Evolutionary conservation across 208 protist genomes (phyloP).

Genomic region (Porcisia hertigi): DNA sequence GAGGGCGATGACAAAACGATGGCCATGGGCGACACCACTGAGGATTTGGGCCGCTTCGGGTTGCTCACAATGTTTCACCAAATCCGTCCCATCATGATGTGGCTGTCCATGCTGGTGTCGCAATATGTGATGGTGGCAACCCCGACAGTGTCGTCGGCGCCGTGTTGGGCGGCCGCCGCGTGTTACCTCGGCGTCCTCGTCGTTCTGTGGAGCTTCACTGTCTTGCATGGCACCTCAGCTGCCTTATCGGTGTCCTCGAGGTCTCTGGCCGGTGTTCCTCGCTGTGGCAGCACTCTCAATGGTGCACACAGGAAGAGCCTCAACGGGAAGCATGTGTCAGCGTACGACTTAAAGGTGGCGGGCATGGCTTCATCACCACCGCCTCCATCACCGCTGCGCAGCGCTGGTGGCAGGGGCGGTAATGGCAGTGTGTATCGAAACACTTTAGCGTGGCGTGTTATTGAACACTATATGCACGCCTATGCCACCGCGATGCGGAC

Average conservation of each 20-base stretch:
- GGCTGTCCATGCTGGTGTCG: conserved; percentile 4
- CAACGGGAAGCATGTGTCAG: not conserved
- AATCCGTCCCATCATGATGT: conserved; percentile 13
- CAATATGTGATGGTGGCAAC: conserved; percentile 8
- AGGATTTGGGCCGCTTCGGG: not conserved
- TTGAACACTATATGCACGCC: not conserved
- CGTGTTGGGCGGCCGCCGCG: conserved; percentile 8
- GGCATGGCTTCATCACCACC: not conserved
- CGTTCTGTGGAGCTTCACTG: not conserved
- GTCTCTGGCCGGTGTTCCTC: too few relatives aligned
- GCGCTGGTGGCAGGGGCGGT: not conserved
- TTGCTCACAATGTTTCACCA: conserved; percentile 15
- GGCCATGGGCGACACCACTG: not conserved
- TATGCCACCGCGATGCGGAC: conserved; percentile 7
- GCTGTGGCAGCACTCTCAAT: not conserved
- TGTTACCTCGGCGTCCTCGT: conserved; percentile 11
- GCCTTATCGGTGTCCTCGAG: not conserved
- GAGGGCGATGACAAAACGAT: not conserved
- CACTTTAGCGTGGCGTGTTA: not conserved
- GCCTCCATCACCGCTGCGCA: not conserved
- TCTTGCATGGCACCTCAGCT: not conserved
- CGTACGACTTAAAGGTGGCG: not conserved
- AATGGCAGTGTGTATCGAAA: too few relatives aligned
- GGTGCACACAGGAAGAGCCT: not conserved
- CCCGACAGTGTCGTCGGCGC: conserved; percentile 5